phyloP scores from a whole-genome alignment of 345 rosid species.

The Rubroshorea leprosula region DNA sequence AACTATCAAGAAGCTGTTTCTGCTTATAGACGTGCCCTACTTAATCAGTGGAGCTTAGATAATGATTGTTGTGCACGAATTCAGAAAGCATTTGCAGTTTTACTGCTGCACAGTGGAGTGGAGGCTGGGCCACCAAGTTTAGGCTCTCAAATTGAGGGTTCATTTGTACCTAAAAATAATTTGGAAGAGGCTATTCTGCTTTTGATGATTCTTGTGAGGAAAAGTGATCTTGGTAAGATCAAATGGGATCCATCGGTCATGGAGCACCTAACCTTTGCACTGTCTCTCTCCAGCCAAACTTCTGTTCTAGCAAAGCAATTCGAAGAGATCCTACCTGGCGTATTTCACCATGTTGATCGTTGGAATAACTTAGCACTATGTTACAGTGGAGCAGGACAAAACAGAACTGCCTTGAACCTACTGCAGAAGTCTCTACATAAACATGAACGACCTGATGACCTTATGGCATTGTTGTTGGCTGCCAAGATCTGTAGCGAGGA shows the following conservation, averaged over 20 bases:
- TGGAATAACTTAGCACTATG: conserved; percentile 89
- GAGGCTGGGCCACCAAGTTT: conserved; percentile 80
- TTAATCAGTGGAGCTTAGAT: conserved; percentile 83
- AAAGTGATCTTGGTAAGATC: conserved; percentile 50
- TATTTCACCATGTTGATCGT: conserved; percentile 66
- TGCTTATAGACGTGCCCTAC: conserved; percentile 79
- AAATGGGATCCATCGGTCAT: conserved; percentile 80
- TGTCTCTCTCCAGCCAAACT: conserved; percentile 72
- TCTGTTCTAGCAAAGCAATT: conserved; percentile 65
- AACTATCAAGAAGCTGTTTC: conserved; percentile 60
- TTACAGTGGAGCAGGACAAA: conserved; percentile 57
- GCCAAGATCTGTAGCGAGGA: conserved; percentile 82
- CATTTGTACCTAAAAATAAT: conserved; percentile 77
- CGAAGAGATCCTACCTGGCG: conserved; percentile 82
- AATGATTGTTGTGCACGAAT: conserved; percentile 70
- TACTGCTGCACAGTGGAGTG: conserved; percentile 78
- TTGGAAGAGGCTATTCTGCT: conserved; percentile 91
- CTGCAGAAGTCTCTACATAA: conserved; percentile 77
- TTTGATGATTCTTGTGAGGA: conserved; percentile 71
- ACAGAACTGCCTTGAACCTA: conserved; percentile 55
- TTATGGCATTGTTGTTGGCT: conserved; percentile 66
- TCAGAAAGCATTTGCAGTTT: conserved; percentile 82
- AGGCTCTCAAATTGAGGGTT: conserved; percentile 67
- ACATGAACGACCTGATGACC: conserved; percentile 67
- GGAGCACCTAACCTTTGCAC: conserved; percentile 78